Evolutionary conservation across 2,329 filamentous ascomycete genomes (phyloP), one percentile per base, ranked within the genome.

Genomic region (Chaetomium globosum): DNA sequence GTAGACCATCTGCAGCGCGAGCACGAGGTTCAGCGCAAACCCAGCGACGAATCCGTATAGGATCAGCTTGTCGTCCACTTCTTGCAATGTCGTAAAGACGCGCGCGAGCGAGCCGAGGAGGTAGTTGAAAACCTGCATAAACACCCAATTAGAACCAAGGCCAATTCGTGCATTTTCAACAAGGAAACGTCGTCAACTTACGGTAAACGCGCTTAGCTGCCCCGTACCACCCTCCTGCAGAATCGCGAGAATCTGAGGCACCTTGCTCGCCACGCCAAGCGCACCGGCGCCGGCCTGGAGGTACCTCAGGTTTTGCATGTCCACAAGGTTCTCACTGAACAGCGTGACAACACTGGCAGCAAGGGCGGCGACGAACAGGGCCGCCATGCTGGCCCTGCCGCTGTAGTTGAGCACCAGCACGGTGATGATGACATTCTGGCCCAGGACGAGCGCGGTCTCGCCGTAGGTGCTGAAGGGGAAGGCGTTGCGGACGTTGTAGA

Each of bases 391-490:
- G 0, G 82, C 80, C 71, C 87, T 85, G 10, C 90, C 90, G 65
- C 87, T 88, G 77, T 93, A 98, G 75, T 90, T 89, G 76, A 99
- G 81, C 51, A 99, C 93, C 72, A 98, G 79, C 58, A 93, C 86
- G 5, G 89, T 89, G 75, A 99, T 97, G 66, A 93, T 86, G 52
- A 98, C 86, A 78, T 99, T 97, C 81, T 99, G 95, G 65, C 89
- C 88, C 58, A 95, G 85, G 72, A 99, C 97, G 74, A 98, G 83
- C 46, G 91, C 93, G 31, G 92, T 94, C 85, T 99, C 95, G 77
- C 95, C 95, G 77, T 91, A 99, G 12, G 95, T 99, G 83, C 90
- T 96, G 80, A 99, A 97, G 3, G 95, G 94, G 72, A 97, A 97
- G 28, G 88, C 89, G 74, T 93, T 92, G 75, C 95, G 92, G 70